These are phyloP conservation scores for Solanum paucissectum DNA, from an alignment of 257 asterid genomes.

Conservation along the genomic window DNA sequence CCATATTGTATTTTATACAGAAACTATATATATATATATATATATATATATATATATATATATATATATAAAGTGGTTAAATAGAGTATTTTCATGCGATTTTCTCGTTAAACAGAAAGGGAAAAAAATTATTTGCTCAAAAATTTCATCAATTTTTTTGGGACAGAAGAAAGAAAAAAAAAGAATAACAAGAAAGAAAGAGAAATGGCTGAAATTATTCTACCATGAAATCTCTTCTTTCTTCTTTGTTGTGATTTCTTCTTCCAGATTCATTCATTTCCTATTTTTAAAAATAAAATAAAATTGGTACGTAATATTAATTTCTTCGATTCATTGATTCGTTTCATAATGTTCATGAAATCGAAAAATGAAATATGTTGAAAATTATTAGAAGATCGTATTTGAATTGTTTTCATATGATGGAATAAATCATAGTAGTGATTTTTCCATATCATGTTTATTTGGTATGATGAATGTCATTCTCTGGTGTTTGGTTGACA, in stretches of 20 bases:
- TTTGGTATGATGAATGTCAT: not conserved
- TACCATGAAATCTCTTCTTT: not conserved
- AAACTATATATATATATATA: not conserved
- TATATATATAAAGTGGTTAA: constrained; percentile 13
- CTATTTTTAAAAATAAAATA: no score
- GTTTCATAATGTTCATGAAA: not conserved
- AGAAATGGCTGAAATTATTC: not conserved
- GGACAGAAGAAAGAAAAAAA: not conserved
- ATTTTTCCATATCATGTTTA: not conserved
- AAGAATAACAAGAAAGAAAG: constrained; percentile 1
- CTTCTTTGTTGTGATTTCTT: not conserved
- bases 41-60: not conserved
- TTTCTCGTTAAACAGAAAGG: constrained; percentile 24
- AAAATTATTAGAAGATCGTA: not conserved
- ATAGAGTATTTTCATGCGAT: constrained; percentile 1
- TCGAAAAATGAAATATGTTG: not conserved
- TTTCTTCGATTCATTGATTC: not conserved
- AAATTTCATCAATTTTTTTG: not conserved
- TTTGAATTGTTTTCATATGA: not conserved
- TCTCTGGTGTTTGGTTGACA: not conserved
- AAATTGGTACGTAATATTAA: not conserved
- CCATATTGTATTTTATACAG: no score
- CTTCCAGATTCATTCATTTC: not conserved
- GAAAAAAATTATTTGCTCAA: constrained; percentile 6
- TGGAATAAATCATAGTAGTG: not conserved